Evolutionary conservation across 2,329 filamentous ascomycete species (phyloP), one percentile per base, ranked within the genome.

Genomic region (Talaromyces sp.): DNA sequence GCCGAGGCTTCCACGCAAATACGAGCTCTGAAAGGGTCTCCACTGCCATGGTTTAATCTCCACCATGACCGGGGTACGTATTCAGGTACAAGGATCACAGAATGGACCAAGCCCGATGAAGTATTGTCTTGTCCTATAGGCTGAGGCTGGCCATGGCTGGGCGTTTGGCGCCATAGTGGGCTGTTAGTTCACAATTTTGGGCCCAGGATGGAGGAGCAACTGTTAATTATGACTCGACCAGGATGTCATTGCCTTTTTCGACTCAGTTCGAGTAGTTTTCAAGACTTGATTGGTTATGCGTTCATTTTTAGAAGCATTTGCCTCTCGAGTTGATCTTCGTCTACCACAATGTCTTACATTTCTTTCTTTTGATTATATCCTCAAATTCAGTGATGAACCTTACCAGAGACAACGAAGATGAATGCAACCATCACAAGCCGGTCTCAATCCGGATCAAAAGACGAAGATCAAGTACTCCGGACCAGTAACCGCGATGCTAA

Each of bases 81-180:
- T 33, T 62, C 60, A 62, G 60, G 60, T 16, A 62, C 60, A 62
- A 56, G 49, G 49, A 33, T 45, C 49, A 43, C 14, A 45, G 22
- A 27, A 24, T 43, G 35, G 19, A 58, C 56, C 56, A 39, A 41
- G 14, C 9, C 56, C 14, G 31, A 37, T 45, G 39, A 24, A 43
- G 24, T 1, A 45, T 45, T 31, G 24, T 6, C 14, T 27, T 27
- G 13, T 59, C 37, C 56, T 45, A 45, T 41, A 43, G 56, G 56
- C 37, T 19, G 39, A 33, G 13, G 22, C 22, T 27, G 22, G 35
- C 16, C 3, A 3, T 27, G 47, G 24, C 22, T 27, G 45, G 54
- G 37, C n/a, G n/a, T 6, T 31, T 59, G 39, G 39, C 39, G 39
- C 39, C 39, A 59, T 33, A 45, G 37, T 59, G 56, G 37, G 56